Percentiles rank a stretch among this genome's conserved stretches.
These are phyloP conservation scores for Jackrogersella multiformis DNA, from an alignment of 495 filamentous ascomycete genomes.

Conservation along the genomic window DNA sequence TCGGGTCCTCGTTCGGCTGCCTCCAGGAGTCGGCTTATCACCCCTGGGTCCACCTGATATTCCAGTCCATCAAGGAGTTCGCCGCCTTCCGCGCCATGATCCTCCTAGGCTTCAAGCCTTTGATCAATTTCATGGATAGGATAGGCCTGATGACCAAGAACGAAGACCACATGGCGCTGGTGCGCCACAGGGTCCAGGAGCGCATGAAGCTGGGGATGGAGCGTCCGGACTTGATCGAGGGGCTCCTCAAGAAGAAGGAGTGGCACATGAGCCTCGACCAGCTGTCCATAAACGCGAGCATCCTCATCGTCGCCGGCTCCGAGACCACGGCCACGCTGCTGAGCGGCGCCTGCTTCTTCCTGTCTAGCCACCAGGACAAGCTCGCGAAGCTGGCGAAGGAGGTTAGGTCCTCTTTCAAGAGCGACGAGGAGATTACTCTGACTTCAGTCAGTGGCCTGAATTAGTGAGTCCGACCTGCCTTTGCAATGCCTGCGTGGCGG, in stretches of 20 bases:
- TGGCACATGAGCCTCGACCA: slow-evolving; percentile 48
- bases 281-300: slow-evolving; percentile 52
- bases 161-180: slow-evolving; percentile 48
- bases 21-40: slow-evolving; percentile 59
- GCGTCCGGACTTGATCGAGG: slow-evolving; percentile 60
- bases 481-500: not conserved
- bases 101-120: slow-evolving; percentile 27
- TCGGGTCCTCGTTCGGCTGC: slow-evolving; percentile 66
- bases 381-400: slow-evolving; percentile 59
- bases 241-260: slow-evolving; percentile 59
- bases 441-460: slow-evolving; percentile 54
- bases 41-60: slow-evolving; percentile 63
- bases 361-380: slow-evolving; percentile 56
- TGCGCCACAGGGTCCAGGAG: slow-evolving; percentile 51
- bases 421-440: slow-evolving; percentile 62
- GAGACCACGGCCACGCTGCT: slow-evolving; percentile 71
- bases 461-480: slow-evolving; percentile 46
- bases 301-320: slow-evolving; percentile 63
- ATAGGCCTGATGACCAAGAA: slow-evolving; percentile 43
- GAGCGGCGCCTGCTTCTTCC: slow-evolving; percentile 60
- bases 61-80: slow-evolving; percentile 50
- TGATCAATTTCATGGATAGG: slow-evolving; percentile 14
- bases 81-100: slow-evolving; percentile 40
- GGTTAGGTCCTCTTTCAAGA: slow-evolving; percentile 60
- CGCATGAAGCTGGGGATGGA: slow-evolving; percentile 53